Conservation (phyloP, 139 green algal genomes). For the Mesostigma viride region DNA sequence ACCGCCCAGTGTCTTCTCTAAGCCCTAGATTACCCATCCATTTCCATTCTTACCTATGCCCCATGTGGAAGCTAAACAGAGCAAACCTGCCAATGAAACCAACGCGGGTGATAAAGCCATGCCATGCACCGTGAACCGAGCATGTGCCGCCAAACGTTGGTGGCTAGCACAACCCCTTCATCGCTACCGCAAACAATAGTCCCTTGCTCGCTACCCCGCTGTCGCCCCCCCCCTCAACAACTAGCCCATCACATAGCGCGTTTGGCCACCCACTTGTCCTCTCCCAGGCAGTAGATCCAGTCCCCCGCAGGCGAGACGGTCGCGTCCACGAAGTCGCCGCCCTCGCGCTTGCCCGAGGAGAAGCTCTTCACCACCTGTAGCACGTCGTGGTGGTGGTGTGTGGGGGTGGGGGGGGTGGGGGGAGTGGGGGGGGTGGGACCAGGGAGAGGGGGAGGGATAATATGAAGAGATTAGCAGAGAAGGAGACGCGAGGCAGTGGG, state of each 20-base stretch:
- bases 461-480: not conserved
- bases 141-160: not conserved
- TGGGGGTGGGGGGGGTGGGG: too few relatives aligned
- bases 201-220: too few relatives aligned
- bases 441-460: too few relatives aligned
- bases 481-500: too few relatives aligned
- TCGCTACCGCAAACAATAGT: not conserved
- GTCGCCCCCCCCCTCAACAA: too few relatives aligned
- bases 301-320: conserved; percentile 67
- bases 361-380: conserved; percentile 27
- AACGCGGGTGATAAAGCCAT: not conserved
- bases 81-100: too few relatives aligned
- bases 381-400: not conserved
- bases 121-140: not conserved
- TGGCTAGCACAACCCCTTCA: not conserved
- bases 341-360: conserved; percentile 52
- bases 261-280: conserved; percentile 47
- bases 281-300: conserved; percentile 77
- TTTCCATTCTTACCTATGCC: too few relatives aligned
- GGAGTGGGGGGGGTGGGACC: too few relatives aligned
- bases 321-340: conserved; percentile 61
- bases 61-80: too few relatives aligned
- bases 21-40: too few relatives aligned
- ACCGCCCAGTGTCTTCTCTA: too few relatives aligned
- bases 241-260: not conserved